phyloP scores from a whole-genome alignment of 2,329 filamentous ascomycete genomes.

The Nectriaceae sp. region DNA sequence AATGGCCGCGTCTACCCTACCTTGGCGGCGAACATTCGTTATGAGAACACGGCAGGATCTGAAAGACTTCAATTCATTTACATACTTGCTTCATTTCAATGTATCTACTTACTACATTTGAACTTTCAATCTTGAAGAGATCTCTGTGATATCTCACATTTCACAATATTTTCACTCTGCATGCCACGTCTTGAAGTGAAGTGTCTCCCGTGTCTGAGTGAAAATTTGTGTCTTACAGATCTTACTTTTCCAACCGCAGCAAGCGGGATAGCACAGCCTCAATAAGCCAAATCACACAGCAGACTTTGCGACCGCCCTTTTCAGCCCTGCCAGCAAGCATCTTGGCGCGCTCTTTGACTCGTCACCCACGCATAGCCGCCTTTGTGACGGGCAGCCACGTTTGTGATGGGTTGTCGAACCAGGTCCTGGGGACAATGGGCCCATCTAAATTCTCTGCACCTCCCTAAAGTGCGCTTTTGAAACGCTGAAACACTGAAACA shows the following conservation, averaged over 20 bases:
- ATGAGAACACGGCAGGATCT: not conserved
- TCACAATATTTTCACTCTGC: too few species aligned
- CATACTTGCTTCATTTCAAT: not conserved
- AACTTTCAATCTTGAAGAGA: too few species aligned
- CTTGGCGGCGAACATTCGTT: not conserved
- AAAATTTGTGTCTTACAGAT: not conserved
- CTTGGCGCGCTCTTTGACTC: too few species aligned
- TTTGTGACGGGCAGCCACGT: not conserved
- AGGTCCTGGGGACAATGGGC: not conserved
- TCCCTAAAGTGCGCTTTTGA: not conserved
- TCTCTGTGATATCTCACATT: too few species aligned
- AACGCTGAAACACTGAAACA: not conserved
- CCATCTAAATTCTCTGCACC: not conserved
- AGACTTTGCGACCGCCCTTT: not conserved
- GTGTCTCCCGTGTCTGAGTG: not conserved
- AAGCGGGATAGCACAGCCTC: not conserved
- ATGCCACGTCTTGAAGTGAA: too few species aligned
- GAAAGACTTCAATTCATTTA: not conserved
- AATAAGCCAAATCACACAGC: not conserved
- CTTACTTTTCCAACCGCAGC: not conserved
- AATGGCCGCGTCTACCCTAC: constrained; percentile 4
- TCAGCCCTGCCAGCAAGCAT: too few species aligned
- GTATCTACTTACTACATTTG: not conserved
- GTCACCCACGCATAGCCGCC: too few species aligned
- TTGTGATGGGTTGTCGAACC: not conserved